A percentile compares a stretch with the other conserved stretches of the same genome.
Evolutionary conservation across 208 protist species (phyloP).

Genomic region (Porcisia hertigi): DNA sequence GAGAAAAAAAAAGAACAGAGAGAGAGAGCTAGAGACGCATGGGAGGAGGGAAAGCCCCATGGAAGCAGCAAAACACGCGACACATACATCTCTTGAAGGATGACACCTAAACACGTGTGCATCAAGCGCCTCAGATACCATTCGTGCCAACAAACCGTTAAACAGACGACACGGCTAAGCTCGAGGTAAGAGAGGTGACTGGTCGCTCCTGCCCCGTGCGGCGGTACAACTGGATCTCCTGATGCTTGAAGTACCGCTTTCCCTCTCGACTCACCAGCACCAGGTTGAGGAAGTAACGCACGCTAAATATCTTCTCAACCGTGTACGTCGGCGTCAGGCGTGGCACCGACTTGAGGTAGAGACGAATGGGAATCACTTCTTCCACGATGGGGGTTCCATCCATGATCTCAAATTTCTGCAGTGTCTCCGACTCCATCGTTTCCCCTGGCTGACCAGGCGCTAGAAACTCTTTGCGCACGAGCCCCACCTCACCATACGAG

Average conservation of each 20-base stretch:
- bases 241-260: slow-evolving; percentile 91
- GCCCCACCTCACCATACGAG: slow-evolving; percentile 68
- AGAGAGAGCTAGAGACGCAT: background rate
- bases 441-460: slow-evolving; percentile 28
- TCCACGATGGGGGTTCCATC: slow-evolving; percentile 89
- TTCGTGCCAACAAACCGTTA: slow-evolving; percentile 1
- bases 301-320: slow-evolving; percentile 67
- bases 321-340: slow-evolving; percentile 84
- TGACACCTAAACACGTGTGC: background rate
- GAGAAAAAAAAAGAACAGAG: background rate
- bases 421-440: slow-evolving; percentile 64
- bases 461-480: slow-evolving; percentile 77
- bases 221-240: slow-evolving; percentile 87
- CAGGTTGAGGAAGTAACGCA: slow-evolving; percentile 89
- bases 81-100: background rate
- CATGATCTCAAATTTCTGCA: slow-evolving; percentile 93
- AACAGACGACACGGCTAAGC: background rate
- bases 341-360: slow-evolving; percentile 81
- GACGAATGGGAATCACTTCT: slow-evolving; percentile 90
- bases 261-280: slow-evolving; percentile 77
- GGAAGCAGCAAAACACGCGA: background rate
- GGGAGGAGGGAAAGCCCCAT: background rate
- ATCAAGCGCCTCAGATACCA: background rate
- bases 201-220: slow-evolving; percentile 57
- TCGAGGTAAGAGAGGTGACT: background rate